Percentiles rank a stretch among this genome's conserved stretches.
phyloP scores from a whole-genome alignment of 495 filamentous ascomycete species.

The Lophiotrema nucula region DNA sequence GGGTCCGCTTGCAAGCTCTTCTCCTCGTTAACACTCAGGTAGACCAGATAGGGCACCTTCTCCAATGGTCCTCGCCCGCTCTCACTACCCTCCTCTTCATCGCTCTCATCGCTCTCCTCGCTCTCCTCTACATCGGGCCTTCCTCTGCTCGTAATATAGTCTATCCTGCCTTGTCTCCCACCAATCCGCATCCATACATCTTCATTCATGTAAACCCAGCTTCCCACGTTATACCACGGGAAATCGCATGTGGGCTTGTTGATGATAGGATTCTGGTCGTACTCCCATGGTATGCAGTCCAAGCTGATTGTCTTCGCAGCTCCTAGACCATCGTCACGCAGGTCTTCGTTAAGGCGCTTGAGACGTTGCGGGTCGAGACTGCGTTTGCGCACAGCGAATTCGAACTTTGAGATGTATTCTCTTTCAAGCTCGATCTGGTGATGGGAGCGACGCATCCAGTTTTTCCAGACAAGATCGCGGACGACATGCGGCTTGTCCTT shows the following conservation, averaged over 20 bases:
- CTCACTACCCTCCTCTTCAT: neutral
- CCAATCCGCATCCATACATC: neutral
- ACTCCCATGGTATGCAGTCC: slow-evolving; percentile 13
- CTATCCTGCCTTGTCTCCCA: neutral
- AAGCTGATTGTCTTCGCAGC: slow-evolving; percentile 9
- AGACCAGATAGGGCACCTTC: neutral
- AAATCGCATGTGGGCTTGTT: neutral
- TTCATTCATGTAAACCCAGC: slow-evolving; percentile 3
- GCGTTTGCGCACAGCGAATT: slow-evolving; percentile 10
- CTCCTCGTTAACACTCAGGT: neutral
- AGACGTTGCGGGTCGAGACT: neutral
- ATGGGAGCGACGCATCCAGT: neutral
- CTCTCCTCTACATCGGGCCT: neutral
- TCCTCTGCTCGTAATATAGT: neutral
- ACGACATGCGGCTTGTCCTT: neutral
- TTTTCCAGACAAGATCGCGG: slow-evolving; percentile 2
- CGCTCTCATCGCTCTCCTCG: neutral
- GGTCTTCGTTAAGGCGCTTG: neutral
- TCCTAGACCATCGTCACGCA: neutral
- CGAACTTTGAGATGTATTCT: slow-evolving; percentile 6
- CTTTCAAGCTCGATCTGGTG: slow-evolving; percentile 1
- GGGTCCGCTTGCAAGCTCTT: neutral
- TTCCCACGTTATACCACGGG: slow-evolving; percentile 3
- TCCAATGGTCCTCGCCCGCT: neutral
- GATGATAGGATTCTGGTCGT: slow-evolving; percentile 7